These are phyloP conservation scores for Akanthomyces lecanii DNA, from an alignment of 2,329 filamentous ascomycete genomes.

Conservation along the genomic window DNA sequence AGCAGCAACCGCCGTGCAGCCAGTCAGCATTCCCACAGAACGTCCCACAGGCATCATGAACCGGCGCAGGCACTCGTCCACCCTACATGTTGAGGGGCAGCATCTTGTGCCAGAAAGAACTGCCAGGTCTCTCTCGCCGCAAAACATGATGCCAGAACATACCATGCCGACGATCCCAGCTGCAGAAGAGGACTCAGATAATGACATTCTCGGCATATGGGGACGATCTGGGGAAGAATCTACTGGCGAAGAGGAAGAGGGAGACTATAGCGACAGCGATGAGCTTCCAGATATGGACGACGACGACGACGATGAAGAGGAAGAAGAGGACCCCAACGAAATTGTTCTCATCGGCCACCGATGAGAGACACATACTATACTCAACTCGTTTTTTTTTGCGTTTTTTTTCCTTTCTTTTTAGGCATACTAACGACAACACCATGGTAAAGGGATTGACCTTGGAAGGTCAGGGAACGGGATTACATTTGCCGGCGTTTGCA, in stretches of 20 bases:
- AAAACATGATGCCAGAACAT: slow-evolving; percentile 25
- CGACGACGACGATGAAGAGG: slow-evolving; percentile 39
- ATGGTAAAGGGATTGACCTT: neutral
- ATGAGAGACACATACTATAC: neutral
- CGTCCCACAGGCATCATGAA: slow-evolving; percentile 19
- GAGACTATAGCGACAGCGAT: slow-evolving; percentile 42
- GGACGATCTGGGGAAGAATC: slow-evolving; percentile 42
- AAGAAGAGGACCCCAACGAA: slow-evolving; percentile 44
- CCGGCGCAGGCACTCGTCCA: slow-evolving; percentile 38
- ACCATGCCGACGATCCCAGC: slow-evolving; percentile 25
- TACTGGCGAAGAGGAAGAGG: slow-evolving; percentile 43
- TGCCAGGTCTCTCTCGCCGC: slow-evolving; percentile 43
- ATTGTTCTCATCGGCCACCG: slow-evolving; percentile 47
- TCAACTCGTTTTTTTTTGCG: neutral
- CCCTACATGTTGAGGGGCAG: slow-evolving; percentile 30
- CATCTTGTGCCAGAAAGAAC: slow-evolving; percentile 36
- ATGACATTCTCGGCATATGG: slow-evolving; percentile 58
- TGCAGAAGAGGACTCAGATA: slow-evolving; percentile 45
- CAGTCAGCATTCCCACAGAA: slow-evolving; percentile 21
- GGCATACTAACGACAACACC: neutral
- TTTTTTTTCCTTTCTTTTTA: neutral
- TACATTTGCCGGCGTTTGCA: neutral
- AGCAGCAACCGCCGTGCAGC: slow-evolving; percentile 18
- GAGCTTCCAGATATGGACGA: slow-evolving; percentile 39
- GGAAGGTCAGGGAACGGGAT: neutral